Conservation (phyloP, 164 flowering plant species). For the Annona cherimola region DNA sequence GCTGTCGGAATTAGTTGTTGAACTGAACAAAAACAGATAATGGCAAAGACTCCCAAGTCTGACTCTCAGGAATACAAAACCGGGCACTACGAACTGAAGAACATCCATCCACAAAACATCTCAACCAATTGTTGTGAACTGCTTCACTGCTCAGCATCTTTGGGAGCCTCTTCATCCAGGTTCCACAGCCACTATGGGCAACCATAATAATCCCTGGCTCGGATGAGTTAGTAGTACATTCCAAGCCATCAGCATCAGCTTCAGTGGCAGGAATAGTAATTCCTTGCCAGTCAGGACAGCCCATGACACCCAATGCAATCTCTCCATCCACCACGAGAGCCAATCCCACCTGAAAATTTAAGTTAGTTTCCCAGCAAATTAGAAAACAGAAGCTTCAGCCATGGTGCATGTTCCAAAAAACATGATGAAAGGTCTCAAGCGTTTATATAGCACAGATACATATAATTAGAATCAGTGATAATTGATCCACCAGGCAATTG, state of each 20-base stretch:
- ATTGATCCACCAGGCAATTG: no score
- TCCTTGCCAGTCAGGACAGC: constrained; percentile 79
- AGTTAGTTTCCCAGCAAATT: background rate
- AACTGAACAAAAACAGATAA: constrained; percentile 34
- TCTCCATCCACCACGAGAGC: constrained; percentile 85
- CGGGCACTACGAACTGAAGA: constrained; percentile 41
- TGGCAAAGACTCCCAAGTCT: constrained; percentile 80
- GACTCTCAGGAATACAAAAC: constrained; percentile 79
- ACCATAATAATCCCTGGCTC: constrained; percentile 60
- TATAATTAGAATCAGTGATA: no score
- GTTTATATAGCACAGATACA: no score
- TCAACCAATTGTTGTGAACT: constrained; percentile 38
- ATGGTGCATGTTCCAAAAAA: no score
- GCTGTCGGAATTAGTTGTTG: constrained; percentile 37
- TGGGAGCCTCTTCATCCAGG: constrained; percentile 60
- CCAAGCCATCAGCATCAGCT: constrained; percentile 17
- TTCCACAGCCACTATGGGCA: constrained; percentile 82
- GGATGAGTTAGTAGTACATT: constrained; percentile 11
- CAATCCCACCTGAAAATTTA: constrained; percentile 70
- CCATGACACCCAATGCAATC: constrained; percentile 80
- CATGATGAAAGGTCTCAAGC: no score
- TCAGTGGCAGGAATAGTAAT: constrained; percentile 16
- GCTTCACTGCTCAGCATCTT: constrained; percentile 11
- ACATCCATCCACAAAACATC: constrained; percentile 57
- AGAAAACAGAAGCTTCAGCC: background rate